These are phyloP conservation scores for Gamsiella multidivaricata DNA, from an alignment of 192 early-diverging fungal species.

Conservation along the genomic window DNA sequence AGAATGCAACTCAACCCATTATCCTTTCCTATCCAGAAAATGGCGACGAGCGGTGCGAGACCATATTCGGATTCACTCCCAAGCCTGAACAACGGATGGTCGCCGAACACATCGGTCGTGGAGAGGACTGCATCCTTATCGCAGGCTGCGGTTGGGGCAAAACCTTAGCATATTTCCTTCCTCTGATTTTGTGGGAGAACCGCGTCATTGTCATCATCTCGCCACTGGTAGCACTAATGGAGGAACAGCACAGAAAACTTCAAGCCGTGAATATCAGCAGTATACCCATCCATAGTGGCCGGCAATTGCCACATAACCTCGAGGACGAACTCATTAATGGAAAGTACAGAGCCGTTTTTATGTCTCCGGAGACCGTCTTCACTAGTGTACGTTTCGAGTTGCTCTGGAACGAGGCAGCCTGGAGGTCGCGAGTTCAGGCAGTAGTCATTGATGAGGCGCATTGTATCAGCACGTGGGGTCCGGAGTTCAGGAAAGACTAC, in stretches of 20 bases:
- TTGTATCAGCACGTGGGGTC: conserved; percentile 16
- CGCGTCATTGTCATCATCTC: conserved; percentile 16
- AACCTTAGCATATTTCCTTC: conserved; percentile 7
- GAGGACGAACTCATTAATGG: not conserved
- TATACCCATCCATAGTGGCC: conserved; percentile 1
- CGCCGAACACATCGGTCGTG: conserved; percentile 9
- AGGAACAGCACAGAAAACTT: conserved; percentile 22
- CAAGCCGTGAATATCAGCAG: conserved; percentile 11
- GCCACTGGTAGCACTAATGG: conserved; percentile 5
- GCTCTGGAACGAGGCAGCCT: conserved; percentile 7
- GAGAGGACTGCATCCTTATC: conserved; percentile 23
- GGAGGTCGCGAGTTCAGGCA: conserved; percentile 9
- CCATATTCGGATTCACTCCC: not conserved
- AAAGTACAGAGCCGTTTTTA: conserved; percentile 27
- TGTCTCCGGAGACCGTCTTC: conserved; percentile 31
- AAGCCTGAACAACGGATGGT: conserved; percentile 5
- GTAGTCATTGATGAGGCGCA: conserved; percentile 30
- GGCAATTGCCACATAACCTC: not conserved
- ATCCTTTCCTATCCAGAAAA: conserved; percentile 1
- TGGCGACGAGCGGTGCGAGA: not conserved
- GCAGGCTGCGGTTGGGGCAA: conserved; percentile 28
- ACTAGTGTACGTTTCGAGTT: not conserved
- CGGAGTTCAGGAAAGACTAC: conserved; percentile 10
- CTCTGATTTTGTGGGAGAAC: conserved; percentile 13
- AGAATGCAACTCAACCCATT: not conserved